A percentile compares a stretch with the other conserved stretches of the same genome.
Evolutionary conservation across 1,284 basidiomycete genomes (phyloP).

Genomic region (Ceratobasidium sp.): DNA sequence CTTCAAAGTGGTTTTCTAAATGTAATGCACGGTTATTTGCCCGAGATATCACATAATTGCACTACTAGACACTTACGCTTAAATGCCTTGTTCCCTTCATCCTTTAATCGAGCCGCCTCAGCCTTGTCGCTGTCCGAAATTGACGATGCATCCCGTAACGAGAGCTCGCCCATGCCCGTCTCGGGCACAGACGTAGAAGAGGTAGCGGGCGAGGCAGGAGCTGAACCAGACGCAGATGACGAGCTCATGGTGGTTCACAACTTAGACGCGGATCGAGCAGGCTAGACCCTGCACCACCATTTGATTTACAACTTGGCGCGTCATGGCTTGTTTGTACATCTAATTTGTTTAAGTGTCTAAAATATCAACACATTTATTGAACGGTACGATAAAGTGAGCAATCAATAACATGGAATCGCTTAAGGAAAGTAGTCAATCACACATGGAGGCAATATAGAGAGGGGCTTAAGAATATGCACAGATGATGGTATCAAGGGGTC

Average conservation of each 20-base stretch:
- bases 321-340: not conserved
- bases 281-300: conserved; percentile 20
- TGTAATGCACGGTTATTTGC: too few relatives aligned
- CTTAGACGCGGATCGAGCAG: not conserved
- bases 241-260: too few relatives aligned
- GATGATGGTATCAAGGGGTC: not conserved
- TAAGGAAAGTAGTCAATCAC: not conserved
- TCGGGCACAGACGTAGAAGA: conserved; percentile 5
- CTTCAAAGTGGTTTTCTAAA: conserved; percentile 66
- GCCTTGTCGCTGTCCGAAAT: conserved; percentile 68
- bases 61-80: conserved; percentile 57
- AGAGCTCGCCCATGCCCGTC: conserved; percentile 19
- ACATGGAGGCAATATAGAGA: not conserved
- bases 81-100: conserved; percentile 87
- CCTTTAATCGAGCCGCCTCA: conserved; percentile 75
- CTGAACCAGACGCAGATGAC: conserved; percentile 8
- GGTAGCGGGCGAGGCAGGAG: conserved; percentile 8
- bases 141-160: conserved; percentile 26
- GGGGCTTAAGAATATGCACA: conserved; percentile 1
- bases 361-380: conserved; percentile 22
- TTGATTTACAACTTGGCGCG: conserved; percentile 4
- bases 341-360: conserved; percentile 11
- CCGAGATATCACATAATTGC: conserved; percentile 42
- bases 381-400: conserved; percentile 8
- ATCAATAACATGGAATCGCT: not conserved